These are phyloP conservation scores for Prunus persica DNA, from an alignment of 306 rosid species.

Conservation along the genomic window DNA sequence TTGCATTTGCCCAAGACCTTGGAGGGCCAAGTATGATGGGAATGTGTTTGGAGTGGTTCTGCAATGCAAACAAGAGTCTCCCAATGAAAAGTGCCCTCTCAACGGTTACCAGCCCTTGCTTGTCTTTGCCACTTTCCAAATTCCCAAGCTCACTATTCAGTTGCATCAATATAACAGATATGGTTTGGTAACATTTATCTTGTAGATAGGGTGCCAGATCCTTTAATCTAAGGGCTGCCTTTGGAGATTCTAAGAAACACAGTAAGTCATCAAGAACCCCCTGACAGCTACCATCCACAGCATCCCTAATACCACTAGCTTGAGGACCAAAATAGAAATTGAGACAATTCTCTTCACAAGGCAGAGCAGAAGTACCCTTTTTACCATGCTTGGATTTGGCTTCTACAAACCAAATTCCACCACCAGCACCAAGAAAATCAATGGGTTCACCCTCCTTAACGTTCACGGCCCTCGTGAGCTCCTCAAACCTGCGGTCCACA, in stretches of 20 bases:
- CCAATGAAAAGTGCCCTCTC: conserved; percentile 91
- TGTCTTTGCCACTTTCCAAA: conserved; percentile 50
- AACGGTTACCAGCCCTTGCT: conserved; percentile 40
- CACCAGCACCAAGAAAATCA: conserved; percentile 57
- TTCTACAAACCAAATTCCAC: conserved; percentile 91
- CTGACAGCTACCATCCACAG: conserved; percentile 70
- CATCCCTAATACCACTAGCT: conserved; percentile 79
- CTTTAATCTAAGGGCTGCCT: conserved; percentile 80
- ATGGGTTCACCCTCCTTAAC: conserved; percentile 28
- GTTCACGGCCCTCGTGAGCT: conserved; percentile 47
- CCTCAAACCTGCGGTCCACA: conserved; percentile 56
- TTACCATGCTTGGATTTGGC: conserved; percentile 39
- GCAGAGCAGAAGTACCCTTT: conserved; percentile 32
- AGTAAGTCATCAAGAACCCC: conserved; percentile 74
- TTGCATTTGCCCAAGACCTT: conserved; percentile 71
- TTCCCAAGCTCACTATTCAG: conserved; percentile 59
- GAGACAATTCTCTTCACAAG: conserved; percentile 67
- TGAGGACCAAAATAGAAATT: conserved; percentile 83
- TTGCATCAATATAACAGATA: conserved; percentile 59
- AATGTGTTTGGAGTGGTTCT: conserved; percentile 77
- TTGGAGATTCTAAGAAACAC: conserved; percentile 88
- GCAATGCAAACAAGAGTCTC: conserved; percentile 86
- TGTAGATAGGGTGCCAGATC: conserved; percentile 73
- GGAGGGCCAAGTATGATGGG: conserved; percentile 87
- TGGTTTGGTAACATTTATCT: conserved; percentile 65